Evolutionary conservation across 2,329 filamentous ascomycete genomes (phyloP).

Genomic region (Colletotrichum cuscutae): DNA sequence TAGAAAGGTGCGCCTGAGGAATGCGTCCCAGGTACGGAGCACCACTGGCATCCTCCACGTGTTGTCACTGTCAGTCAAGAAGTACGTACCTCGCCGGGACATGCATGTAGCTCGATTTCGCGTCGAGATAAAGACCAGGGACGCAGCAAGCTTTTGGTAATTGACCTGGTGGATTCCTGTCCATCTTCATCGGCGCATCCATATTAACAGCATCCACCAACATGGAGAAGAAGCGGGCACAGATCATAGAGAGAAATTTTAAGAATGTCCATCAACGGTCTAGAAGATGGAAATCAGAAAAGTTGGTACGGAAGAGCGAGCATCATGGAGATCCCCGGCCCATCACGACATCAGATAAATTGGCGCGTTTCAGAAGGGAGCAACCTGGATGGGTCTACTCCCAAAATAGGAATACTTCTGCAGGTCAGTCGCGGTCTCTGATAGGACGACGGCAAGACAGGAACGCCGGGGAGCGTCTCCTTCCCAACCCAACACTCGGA

Average conservation of each 20-base stretch:
- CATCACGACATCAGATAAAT: constrained; percentile 34
- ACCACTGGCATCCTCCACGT: background rate
- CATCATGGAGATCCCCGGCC: constrained; percentile 25
- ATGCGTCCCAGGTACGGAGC: background rate
- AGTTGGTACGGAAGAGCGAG: background rate
- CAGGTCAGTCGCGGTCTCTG: background rate
- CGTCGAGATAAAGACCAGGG: constrained; percentile 11
- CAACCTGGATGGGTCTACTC: constrained; percentile 11
- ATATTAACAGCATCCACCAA: background rate
- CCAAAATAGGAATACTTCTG: constrained; percentile 17
- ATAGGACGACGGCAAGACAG: background rate
- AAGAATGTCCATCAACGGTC: background rate
- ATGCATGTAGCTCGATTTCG: background rate
- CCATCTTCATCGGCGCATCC: constrained; percentile 6
- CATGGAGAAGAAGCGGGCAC: background rate
- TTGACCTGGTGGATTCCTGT: constrained; percentile 2
- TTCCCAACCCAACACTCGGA: background rate
- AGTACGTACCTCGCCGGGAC: background rate
- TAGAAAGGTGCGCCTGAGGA: background rate
- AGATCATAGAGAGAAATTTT: background rate
- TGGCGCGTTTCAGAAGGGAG: constrained; percentile 33
- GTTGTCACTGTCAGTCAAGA: background rate
- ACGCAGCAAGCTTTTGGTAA: constrained; percentile 16
- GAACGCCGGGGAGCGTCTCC: background rate
- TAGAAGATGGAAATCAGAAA: constrained; percentile 8